Percentiles rank a stretch among this genome's conserved stretches.
These are phyloP conservation scores for Carpinus fangiana DNA, from an alignment of 306 rosid species.

Conservation along the genomic window DNA sequence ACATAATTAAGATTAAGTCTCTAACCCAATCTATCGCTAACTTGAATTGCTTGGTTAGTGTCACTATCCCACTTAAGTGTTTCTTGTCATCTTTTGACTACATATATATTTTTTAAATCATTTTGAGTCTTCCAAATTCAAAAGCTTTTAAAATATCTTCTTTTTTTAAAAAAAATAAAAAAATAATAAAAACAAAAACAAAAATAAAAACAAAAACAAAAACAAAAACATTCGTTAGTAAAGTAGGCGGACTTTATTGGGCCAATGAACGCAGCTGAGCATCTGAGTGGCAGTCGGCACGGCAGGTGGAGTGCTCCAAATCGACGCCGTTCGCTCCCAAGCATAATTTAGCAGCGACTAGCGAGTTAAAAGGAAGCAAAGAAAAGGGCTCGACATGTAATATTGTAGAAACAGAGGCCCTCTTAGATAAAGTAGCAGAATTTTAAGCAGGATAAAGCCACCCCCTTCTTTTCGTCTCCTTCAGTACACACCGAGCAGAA, in stretches of 20 bases:
- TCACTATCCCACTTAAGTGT: neutral
- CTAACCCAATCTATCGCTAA: neutral
- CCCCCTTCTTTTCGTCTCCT: conserved; percentile 7
- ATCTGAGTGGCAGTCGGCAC: neutral
- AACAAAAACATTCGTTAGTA: too few species aligned
- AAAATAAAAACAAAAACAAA: too few species aligned
- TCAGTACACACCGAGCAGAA: conserved; percentile 6
- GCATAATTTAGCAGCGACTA: neutral
- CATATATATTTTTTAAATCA: too few species aligned
- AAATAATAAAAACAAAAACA: too few species aligned
- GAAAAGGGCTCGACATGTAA: conserved; percentile 17
- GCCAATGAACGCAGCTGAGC: neutral
- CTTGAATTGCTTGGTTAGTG: neutral
- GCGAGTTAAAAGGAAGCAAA: neutral
- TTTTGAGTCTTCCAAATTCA: too few species aligned
- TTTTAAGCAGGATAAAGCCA: conserved; percentile 46
- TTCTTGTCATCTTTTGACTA: neutral
- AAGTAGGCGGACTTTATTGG: neutral
- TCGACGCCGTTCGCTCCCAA: neutral
- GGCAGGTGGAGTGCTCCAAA: neutral
- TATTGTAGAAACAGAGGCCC: conserved; percentile 25
- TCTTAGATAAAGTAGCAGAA: conserved; percentile 26
- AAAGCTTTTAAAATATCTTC: too few species aligned
- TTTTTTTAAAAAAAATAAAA: too few species aligned
- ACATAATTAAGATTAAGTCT: neutral